Evolutionary conservation across 2,329 filamentous ascomycete species (phyloP).

Genomic region (Epichloe elymi): DNA sequence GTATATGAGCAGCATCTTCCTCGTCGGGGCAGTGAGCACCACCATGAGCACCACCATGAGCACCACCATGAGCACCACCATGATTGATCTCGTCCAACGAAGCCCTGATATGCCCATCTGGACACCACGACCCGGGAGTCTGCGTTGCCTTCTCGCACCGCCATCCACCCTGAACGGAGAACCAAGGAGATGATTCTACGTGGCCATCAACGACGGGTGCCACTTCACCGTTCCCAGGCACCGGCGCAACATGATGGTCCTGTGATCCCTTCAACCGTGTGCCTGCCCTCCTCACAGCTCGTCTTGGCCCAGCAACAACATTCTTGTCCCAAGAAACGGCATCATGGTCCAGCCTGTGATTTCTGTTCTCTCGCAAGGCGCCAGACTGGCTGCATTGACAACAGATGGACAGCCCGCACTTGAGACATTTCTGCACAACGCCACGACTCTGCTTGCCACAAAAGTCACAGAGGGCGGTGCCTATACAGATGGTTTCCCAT

Average conservation of each 20-base stretch:
- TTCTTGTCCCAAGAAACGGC: constrained; percentile 9
- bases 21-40: not conserved
- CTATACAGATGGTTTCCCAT: constrained; percentile 11
- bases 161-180: not conserved
- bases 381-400: constrained; percentile 8
- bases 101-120: not conserved
- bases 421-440: constrained; percentile 12
- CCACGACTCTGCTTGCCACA: constrained; percentile 12
- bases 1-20: not conserved
- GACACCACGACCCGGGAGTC: not conserved
- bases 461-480: constrained; percentile 16
- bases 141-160: constrained; percentile 1
- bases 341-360: constrained; percentile 11
- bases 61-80: no score
- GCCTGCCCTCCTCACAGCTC: no score
- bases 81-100: not conserved
- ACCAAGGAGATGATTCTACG: no score
- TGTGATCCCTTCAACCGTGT: not conserved
- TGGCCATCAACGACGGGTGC: not conserved
- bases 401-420: constrained; percentile 15
- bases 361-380: constrained; percentile 7
- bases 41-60: no score
- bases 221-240: not conserved
- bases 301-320: not conserved
- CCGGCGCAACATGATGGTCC: no score